These are phyloP conservation scores for Penicillium simplicissimum DNA, from an alignment of 495 filamentous ascomycete species.

Conservation along the genomic window DNA sequence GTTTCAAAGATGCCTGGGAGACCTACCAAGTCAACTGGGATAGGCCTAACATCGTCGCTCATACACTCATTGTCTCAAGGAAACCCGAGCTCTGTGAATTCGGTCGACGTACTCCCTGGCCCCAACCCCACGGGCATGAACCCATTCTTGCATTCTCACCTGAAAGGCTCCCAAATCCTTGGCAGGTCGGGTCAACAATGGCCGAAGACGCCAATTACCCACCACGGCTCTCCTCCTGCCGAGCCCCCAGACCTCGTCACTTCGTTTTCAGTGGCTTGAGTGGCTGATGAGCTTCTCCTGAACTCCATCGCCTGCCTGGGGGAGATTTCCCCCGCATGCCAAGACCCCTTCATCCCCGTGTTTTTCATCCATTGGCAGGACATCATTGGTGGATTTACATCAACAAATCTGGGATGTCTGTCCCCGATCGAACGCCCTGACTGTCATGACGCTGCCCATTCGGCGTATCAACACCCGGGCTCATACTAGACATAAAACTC, in stretches of 20 bases:
- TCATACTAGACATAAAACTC: not conserved
- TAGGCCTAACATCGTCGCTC: too few species aligned
- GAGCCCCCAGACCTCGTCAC: constrained; percentile 12
- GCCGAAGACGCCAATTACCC: not conserved
- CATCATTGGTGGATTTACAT: constrained; percentile 15
- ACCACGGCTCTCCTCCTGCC: not conserved
- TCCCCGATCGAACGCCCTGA: not conserved
- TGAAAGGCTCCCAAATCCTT: not conserved
- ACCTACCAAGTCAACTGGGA: too few species aligned
- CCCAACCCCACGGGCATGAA: too few species aligned
- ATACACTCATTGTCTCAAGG: too few species aligned
- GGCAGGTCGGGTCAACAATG: not conserved
- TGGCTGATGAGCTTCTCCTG: not conserved
- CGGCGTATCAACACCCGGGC: constrained; percentile 1
- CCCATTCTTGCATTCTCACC: too few species aligned
- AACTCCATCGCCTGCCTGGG: not conserved
- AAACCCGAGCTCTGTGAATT: too few species aligned
- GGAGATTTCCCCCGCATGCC: constrained; percentile 23
- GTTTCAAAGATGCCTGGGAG: too few species aligned
- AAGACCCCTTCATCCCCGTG: constrained; percentile 3
- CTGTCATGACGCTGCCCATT: not conserved
- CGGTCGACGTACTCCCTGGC: too few species aligned
- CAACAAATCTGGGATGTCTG: not conserved
- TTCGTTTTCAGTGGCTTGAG: not conserved
- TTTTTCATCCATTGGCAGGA: not conserved